A percentile compares a stretch with the other conserved stretches of the same genome.
Evolutionary conservation across 1,284 basidiomycete genomes (phyloP).

Genomic region (Anthracocystis setariae): DNA sequence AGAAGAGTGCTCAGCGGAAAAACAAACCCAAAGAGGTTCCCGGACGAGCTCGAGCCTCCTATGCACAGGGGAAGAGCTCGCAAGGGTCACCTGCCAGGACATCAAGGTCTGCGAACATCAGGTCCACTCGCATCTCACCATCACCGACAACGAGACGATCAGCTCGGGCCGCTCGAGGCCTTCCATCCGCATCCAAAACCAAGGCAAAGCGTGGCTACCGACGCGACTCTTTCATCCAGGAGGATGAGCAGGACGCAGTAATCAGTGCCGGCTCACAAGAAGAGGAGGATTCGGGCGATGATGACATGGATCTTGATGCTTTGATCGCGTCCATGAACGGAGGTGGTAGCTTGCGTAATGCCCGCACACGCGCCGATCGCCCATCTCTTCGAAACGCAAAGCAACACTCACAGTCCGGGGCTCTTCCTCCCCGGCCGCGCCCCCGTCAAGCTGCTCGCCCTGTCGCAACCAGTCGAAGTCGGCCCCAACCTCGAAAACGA

Average conservation of each 20-base stretch:
- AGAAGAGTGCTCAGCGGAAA: not conserved
- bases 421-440: not conserved
- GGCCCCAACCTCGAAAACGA: slow-evolving; percentile 10
- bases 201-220: slow-evolving; percentile 1
- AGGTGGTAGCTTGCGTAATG: slow-evolving; percentile 3
- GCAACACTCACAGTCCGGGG: not conserved
- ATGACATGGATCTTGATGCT: slow-evolving; percentile 25
- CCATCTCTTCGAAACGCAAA: not conserved
- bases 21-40: slow-evolving; percentile 12
- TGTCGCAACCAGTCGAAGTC: not conserved
- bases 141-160: slow-evolving; percentile 5
- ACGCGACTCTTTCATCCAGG: slow-evolving; percentile 3
- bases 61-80: not conserved
- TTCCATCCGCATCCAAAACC: not conserved
- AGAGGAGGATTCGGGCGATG: slow-evolving; percentile 12
- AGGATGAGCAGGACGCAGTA: slow-evolving; percentile 6
- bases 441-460: not conserved
- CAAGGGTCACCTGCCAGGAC: slow-evolving; percentile 4
- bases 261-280: slow-evolving; percentile 4
- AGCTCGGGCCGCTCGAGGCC: not conserved
- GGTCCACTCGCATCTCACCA: not conserved
- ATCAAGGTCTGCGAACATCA: slow-evolving; percentile 2
- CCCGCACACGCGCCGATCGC: slow-evolving; percentile 2
- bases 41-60: too few relatives aligned
- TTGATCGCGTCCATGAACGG: slow-evolving; percentile 36